Percentiles rank a stretch among this genome's conserved stretches.
These are phyloP conservation scores for Cladosporium velox DNA, from an alignment of 2,329 filamentous ascomycete genomes.

Conservation along the genomic window DNA sequence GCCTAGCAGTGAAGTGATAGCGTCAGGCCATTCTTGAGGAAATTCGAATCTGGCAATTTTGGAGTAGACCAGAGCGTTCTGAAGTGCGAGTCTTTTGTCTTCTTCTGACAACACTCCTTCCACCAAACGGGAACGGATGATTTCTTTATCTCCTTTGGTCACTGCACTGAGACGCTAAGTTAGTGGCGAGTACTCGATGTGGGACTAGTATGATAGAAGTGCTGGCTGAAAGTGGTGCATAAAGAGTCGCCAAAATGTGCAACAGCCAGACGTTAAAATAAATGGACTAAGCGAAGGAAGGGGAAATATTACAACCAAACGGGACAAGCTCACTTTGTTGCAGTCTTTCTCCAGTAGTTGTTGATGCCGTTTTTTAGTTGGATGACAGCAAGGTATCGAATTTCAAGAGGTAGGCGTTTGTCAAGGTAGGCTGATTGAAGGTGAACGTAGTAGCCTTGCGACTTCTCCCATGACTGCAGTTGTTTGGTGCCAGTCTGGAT, in stretches of 20 bases:
- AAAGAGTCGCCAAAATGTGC: not conserved
- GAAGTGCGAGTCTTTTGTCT: slow-evolving; percentile 73
- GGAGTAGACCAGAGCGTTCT: slow-evolving; percentile 83
- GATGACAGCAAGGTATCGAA: slow-evolving; percentile 87
- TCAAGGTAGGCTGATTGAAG: slow-evolving; percentile 74
- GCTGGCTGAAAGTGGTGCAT: not conserved
- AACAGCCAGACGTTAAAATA: not conserved
- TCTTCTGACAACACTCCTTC: slow-evolving; percentile 76
- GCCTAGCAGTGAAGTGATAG: slow-evolving; percentile 40
- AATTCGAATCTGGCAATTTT: slow-evolving; percentile 91
- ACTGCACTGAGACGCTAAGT: slow-evolving; percentile 53
- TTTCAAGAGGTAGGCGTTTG: slow-evolving; percentile 70
- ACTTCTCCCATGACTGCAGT: slow-evolving; percentile 53
- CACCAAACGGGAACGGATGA: slow-evolving; percentile 74
- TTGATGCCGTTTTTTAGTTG: slow-evolving; percentile 97
- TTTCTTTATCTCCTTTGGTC: slow-evolving; percentile 68
- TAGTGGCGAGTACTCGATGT: not conserved
- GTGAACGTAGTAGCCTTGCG: slow-evolving; percentile 50
- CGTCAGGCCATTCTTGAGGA: slow-evolving; percentile 74
- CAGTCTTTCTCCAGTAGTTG: slow-evolving; percentile 84
- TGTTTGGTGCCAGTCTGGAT: slow-evolving; percentile 56
- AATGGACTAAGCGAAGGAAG: not conserved
- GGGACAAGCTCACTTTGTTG: slow-evolving; percentile 58
- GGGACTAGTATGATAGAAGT: not conserved
- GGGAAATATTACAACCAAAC: not conserved